Evolutionary conservation across 2,329 filamentous ascomycete species (phyloP).

Genomic region (Colletotrichum neosansevieriae): DNA sequence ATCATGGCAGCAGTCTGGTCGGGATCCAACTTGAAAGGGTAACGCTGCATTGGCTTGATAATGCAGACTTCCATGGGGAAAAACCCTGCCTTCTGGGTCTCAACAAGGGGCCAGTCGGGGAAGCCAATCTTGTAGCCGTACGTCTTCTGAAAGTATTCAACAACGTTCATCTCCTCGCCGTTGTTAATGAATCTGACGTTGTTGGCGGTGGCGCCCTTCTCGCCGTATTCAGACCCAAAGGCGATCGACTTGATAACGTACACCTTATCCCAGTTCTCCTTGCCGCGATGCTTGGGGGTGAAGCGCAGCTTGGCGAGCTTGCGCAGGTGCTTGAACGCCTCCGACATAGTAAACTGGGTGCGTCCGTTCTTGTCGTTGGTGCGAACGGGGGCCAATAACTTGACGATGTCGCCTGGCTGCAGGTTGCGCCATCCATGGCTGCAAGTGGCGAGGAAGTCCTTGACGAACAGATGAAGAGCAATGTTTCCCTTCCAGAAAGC

Average conservation of each 20-base stretch:
- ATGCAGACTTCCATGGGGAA: constrained; percentile 74
- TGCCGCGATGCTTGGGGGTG: constrained; percentile 65
- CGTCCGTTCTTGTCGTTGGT: constrained; percentile 41
- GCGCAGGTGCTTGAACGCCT: constrained; percentile 66
- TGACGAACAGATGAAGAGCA: constrained; percentile 45
- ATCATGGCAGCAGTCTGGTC: constrained; percentile 87
- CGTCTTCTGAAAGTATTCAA: constrained; percentile 66
- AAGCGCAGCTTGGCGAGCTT: constrained; percentile 69
- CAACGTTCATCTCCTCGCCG: constrained; percentile 56
- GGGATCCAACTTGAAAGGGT: constrained; percentile 71
- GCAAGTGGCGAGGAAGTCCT: constrained; percentile 46
- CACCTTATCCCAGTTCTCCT: constrained; percentile 57
- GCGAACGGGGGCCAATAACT: constrained; percentile 52
- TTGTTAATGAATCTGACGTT: constrained; percentile 65
- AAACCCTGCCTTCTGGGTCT: constrained; percentile 64
- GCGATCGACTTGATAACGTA: constrained; percentile 66
- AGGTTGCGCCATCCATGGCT: constrained; percentile 48
- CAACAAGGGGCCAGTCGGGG: constrained; percentile 67
- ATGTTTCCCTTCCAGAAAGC: constrained; percentile 78
- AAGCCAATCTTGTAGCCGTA: constrained; percentile 65
- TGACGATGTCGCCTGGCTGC: constrained; percentile 44
- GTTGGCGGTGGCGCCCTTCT: constrained; percentile 61
- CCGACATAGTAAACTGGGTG: constrained; percentile 53
- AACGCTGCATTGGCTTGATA: constrained; percentile 68
- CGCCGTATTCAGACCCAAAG: constrained; percentile 58